Evolutionary conservation across 192 early-diverging fungal genomes (phyloP).

Genomic region (Bifiguratus adelaidae): DNA sequence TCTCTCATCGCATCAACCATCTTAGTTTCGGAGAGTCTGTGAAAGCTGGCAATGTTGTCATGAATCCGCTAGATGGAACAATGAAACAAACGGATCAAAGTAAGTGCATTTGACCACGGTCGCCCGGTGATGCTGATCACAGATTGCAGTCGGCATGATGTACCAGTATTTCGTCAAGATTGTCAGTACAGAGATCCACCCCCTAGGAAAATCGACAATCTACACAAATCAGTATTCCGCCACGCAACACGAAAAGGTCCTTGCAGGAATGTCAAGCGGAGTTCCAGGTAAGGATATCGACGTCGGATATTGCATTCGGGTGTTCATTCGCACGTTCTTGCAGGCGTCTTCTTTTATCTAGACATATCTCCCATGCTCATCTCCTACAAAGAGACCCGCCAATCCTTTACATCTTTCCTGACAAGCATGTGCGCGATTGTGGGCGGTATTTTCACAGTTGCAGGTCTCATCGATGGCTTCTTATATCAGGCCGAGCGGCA

Average conservation of each 20-base stretch:
- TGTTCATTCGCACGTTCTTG: neutral
- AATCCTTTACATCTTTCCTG: slow-evolving; percentile 81
- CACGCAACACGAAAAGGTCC: slow-evolving; percentile 71
- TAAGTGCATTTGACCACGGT: slow-evolving; percentile 8
- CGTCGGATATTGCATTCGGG: neutral
- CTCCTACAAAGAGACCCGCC: slow-evolving; percentile 67
- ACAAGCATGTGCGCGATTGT: slow-evolving; percentile 88
- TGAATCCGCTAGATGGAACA: slow-evolving; percentile 61
- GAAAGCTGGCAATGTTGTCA: slow-evolving; percentile 9
- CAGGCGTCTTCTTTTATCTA: slow-evolving; percentile 86
- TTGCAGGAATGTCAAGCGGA: slow-evolving; percentile 13
- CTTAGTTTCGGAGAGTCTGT: slow-evolving; percentile 63
- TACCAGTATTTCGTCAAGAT: slow-evolving; percentile 95
- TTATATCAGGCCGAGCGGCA: slow-evolving; percentile 81
- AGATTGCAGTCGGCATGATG: slow-evolving; percentile 38
- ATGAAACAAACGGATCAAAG: slow-evolving; percentile 36
- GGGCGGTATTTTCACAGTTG: slow-evolving; percentile 93
- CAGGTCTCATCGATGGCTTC: slow-evolving; percentile 76
- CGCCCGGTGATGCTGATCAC: neutral
- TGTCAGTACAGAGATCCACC: slow-evolving; percentile 74
- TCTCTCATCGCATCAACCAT: slow-evolving; percentile 72
- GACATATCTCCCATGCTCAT: slow-evolving; percentile 97
- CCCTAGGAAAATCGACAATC: slow-evolving; percentile 52
- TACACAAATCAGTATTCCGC: slow-evolving; percentile 92
- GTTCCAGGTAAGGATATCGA: slow-evolving; percentile 14